phyloP scores from a whole-genome alignment of 306 rosid genomes.

The Albizia julibrissin region DNA sequence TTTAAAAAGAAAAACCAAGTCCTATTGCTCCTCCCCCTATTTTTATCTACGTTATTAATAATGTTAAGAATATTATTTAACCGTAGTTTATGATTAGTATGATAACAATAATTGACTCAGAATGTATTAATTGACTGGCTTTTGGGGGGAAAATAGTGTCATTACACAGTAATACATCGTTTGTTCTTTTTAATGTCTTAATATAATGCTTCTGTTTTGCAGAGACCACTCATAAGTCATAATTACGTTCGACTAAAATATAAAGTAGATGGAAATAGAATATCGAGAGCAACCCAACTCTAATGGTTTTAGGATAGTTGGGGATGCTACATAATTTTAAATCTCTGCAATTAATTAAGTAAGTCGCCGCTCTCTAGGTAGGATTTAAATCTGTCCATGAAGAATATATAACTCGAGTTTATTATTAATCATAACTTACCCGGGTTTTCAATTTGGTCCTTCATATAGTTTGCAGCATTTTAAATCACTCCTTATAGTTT shows the following conservation, averaged over 20 bases:
- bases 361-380: background rate
- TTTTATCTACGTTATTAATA: background rate
- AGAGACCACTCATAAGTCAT: background rate
- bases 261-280: background rate
- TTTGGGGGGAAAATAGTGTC: background rate
- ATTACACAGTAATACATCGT: background rate
- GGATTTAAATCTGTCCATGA: background rate
- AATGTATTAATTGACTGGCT: conserved; percentile 6
- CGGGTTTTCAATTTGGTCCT: background rate
- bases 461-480: background rate
- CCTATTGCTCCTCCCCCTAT: background rate
- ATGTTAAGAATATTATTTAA: background rate
- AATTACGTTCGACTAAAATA: background rate
- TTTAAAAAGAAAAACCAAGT: background rate
- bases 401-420: background rate
- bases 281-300: background rate
- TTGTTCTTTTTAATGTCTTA: background rate
- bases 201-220: background rate
- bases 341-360: background rate
- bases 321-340: background rate
- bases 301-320: background rate
- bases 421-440: background rate
- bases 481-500: too few species aligned
- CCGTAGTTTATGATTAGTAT: background rate
- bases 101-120: background rate